phyloP scores from a whole-genome alignment of 2,329 filamentous ascomycete genomes.

The Coleophoma cylindrospora region DNA sequence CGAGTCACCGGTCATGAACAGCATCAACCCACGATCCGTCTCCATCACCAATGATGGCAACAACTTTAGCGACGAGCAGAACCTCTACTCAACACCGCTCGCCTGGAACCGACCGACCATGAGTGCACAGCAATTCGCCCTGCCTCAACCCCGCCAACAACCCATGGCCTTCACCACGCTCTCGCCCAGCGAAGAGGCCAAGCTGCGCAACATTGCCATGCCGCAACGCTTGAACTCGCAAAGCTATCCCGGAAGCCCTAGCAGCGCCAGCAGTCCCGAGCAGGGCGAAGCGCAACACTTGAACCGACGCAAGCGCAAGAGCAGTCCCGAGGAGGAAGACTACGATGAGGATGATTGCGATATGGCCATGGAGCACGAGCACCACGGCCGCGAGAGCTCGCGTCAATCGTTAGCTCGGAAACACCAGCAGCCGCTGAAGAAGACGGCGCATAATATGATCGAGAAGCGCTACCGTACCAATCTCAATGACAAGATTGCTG shows the following conservation, averaged over 20 bases:
- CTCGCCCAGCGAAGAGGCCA: slow-evolving; percentile 21
- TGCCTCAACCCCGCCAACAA: not conserved
- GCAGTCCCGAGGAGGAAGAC: slow-evolving; percentile 16
- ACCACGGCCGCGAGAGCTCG: slow-evolving; percentile 22
- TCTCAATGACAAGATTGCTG: slow-evolving; percentile 77
- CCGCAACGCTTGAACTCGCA: slow-evolving; percentile 48
- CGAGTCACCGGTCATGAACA: slow-evolving; percentile 16
- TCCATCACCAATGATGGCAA: slow-evolving; percentile 12
- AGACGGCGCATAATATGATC: slow-evolving; percentile 81
- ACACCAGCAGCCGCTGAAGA: slow-evolving; percentile 50
- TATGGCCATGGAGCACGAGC: slow-evolving; percentile 24
- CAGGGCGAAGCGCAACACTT: slow-evolving; percentile 42
- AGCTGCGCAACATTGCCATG: slow-evolving; percentile 59
- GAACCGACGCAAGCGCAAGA: slow-evolving; percentile 23
- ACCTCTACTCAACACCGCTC: slow-evolving; percentile 21
- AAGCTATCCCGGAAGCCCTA: slow-evolving; percentile 42
- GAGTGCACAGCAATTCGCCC: too few species aligned
- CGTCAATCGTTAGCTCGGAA: not conserved
- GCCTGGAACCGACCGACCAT: slow-evolving; percentile 17
- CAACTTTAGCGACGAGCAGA: slow-evolving; percentile 19
- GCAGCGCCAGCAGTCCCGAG: slow-evolving; percentile 34
- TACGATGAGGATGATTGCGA: slow-evolving; percentile 47
- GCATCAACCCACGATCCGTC: slow-evolving; percentile 3
- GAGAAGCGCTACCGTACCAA: slow-evolving; percentile 83
- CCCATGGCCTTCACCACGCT: not conserved